Base-by-base conservation (phyloP, 179 eudicot species). In the Beta macrorhiza region DNA sequence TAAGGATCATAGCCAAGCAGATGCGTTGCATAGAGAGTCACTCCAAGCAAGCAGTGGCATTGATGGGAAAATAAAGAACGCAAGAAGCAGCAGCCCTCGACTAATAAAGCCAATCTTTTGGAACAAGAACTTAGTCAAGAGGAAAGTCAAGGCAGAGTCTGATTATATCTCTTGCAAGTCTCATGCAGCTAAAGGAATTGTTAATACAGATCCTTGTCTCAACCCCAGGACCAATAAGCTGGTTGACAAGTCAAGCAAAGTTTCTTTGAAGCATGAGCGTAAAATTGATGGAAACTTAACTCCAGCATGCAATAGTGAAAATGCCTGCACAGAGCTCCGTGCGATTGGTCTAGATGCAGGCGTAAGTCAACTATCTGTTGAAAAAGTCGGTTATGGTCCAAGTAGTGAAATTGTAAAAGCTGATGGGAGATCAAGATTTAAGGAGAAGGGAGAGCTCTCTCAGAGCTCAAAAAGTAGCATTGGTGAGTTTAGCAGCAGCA, bases 401-500 rank as follows among this genome's bases (percentile, higher is more conserved):
- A 72, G 70, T 78, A 52, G 53, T 75, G 44, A 62, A 32, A 57
- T 82, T 68, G 78, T 76, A 57, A 84, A 87, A 84, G 78, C 77
- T 76, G 91, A 87, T 81, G 87, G 81, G 65, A 86, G 67, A 71
- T 87, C 92, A 71, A 81, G 84, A 73, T 79, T 85, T 25, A 84
- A 83, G 78, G 97, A 90, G 81, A 90, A 86, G 78, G 91, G 91
- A 65, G 94, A 91, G 81, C 81, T 90, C 82, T 91, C 98, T 53
- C 90, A 86, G 49, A 93, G 96, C 86, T 94, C 98, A 20, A 93
- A 94, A 78, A 89, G 94, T 87, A 94, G 98, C 83, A 82, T 88
- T 53, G 97, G 98, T 68, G 97, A 91, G 81, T 86, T 83, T 84
- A 91, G 95, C 88, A 89, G 90, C 56, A 89, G 91, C 71, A 90